Evolutionary conservation across 495 filamentous ascomycete species (phyloP).

Genomic region (Clavariopsis aquatica): DNA sequence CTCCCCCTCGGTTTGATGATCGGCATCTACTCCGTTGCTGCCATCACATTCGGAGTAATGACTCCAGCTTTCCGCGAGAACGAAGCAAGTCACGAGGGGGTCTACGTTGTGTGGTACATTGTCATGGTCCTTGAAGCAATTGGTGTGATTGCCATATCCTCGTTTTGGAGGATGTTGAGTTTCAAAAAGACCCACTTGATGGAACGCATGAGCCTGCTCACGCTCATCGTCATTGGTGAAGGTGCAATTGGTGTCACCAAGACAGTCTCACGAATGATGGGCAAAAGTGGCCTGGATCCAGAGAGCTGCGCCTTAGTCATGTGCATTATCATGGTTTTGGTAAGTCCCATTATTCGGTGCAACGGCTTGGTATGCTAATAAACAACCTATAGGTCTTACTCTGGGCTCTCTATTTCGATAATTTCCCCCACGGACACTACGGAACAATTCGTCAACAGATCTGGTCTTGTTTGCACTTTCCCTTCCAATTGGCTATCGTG

Average conservation of each 20-base stretch:
- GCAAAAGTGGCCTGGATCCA: constrained; percentile 29
- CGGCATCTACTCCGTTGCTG: constrained; percentile 18
- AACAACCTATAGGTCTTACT: constrained; percentile 24
- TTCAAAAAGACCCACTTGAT: constrained; percentile 41
- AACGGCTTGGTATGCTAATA: neutral
- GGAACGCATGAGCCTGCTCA: constrained; percentile 39
- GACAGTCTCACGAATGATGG: constrained; percentile 35
- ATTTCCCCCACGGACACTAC: constrained; percentile 37
- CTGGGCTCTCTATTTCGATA: constrained; percentile 37
- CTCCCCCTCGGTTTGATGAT: constrained; percentile 30
- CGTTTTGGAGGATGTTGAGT: constrained; percentile 36
- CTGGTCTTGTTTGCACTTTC: constrained; percentile 37
- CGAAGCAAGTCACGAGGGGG: neutral
- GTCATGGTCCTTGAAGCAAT: constrained; percentile 32
- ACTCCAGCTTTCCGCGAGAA: constrained; percentile 30
- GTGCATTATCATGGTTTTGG: constrained; percentile 36
- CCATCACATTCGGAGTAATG: constrained; percentile 29
- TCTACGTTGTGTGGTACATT: constrained; percentile 38
- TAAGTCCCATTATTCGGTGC: constrained; percentile 6
- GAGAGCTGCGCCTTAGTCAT: constrained; percentile 33
- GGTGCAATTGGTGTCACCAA: constrained; percentile 39
- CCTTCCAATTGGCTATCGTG: constrained; percentile 35
- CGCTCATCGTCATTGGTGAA: constrained; percentile 39
- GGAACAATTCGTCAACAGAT: constrained; percentile 38
- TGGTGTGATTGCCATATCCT: constrained; percentile 29